Evolutionary conservation across 352 stramenopile genomes (phyloP).

Genomic region (Phytophthora crassamura): DNA sequence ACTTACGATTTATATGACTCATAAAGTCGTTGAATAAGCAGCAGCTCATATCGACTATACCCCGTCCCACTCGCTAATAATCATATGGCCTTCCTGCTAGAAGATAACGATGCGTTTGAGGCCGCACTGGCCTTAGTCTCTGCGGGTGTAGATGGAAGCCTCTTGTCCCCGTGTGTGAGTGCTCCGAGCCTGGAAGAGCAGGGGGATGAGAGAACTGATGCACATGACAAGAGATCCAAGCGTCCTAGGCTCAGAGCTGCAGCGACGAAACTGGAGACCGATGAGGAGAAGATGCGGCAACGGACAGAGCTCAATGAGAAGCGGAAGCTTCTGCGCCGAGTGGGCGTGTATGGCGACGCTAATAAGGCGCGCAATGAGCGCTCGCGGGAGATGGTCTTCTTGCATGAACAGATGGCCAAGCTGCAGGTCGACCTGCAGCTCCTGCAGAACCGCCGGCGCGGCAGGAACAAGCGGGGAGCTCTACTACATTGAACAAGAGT

Average conservation of each 20-base stretch:
- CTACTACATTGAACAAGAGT: background rate
- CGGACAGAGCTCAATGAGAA: conserved; percentile 16
- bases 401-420: conserved; percentile 40
- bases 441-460: conserved; percentile 12
- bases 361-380: conserved; percentile 42
- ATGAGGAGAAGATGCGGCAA: conserved; percentile 15
- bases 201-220: background rate
- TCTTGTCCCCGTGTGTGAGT: background rate
- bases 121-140: conserved; percentile 5
- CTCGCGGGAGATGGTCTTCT: conserved; percentile 40
- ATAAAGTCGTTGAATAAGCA: too few relatives aligned
- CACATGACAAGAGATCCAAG: background rate
- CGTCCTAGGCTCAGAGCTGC: background rate
- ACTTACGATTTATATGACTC: too few relatives aligned
- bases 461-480: background rate
- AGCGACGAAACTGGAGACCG: background rate
- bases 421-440: conserved; percentile 41
- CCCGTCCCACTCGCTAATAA: background rate
- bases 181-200: background rate
- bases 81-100: conserved; percentile 5
- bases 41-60: too few relatives aligned
- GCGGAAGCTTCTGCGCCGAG: conserved; percentile 23
- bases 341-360: conserved; percentile 31
- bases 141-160: background rate
- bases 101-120: conserved; percentile 15